Percentiles rank a stretch among this genome's conserved stretches.
Evolutionary conservation across 169 alveolate genomes (phyloP).

Genomic region (Plasmodium coatneyi): DNA sequence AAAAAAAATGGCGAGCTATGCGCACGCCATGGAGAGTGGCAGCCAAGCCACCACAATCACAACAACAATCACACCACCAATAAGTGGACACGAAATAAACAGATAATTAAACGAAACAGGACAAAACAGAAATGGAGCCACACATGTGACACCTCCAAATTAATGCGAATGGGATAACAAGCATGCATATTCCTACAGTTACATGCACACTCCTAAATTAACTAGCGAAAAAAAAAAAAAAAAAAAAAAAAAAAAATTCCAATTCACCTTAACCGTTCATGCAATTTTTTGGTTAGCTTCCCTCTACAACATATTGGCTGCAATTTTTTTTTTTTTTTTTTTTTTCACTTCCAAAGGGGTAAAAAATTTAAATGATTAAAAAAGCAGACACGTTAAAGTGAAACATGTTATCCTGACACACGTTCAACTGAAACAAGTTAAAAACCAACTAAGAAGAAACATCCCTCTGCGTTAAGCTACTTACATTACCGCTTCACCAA

Average conservation of each 20-base stretch:
- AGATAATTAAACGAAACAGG: not conserved
- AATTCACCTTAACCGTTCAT: not conserved
- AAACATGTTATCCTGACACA: not conserved
- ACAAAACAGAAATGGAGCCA: not conserved
- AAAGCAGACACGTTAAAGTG: not conserved
- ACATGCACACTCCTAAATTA: not conserved
- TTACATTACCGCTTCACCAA: not conserved
- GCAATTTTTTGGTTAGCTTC: not conserved
- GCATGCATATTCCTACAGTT: not conserved
- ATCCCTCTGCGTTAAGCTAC: not conserved
- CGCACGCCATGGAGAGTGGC: not conserved
- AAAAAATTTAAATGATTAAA: not conserved
- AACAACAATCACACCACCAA: not conserved
- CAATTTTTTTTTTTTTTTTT: not conserved
- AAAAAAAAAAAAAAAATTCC: not conserved
- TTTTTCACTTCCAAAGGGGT: not conserved
- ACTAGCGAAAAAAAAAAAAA: not conserved
- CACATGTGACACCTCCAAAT: not conserved
- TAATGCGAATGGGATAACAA: not conserved
- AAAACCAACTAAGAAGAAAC: not conserved
- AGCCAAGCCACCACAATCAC: not conserved
- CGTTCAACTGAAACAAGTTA: not conserved
- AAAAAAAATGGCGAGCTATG: not conserved
- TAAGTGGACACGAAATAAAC: not conserved
- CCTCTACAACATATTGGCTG: not conserved